These are phyloP conservation scores for Aspergillus piperis DNA, from an alignment of 2,329 filamentous ascomycete genomes.

Conservation along the genomic window DNA sequence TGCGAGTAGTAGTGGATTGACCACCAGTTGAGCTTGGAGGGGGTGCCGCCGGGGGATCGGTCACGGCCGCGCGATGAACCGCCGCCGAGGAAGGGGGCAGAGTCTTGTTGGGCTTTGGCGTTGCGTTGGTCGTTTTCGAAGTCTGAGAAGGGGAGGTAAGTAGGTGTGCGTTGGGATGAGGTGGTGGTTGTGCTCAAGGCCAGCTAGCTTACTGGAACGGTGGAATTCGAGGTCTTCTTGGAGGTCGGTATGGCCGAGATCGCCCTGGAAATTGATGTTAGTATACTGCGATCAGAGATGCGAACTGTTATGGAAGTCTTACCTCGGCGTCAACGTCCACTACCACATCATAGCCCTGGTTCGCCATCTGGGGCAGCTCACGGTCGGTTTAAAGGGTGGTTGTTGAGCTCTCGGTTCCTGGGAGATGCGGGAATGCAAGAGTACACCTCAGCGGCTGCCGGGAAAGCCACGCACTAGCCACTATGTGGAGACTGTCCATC, in stretches of 20 bases:
- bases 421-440: constrained; percentile 29
- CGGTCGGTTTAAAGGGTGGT: constrained; percentile 12
- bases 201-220: constrained; percentile 65
- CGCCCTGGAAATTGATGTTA: constrained; percentile 63
- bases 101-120: constrained; percentile 51
- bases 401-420: constrained; percentile 12
- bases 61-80: constrained; percentile 44
- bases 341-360: constrained; percentile 93
- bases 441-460: constrained; percentile 36
- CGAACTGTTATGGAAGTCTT: constrained; percentile 17
- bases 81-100: constrained; percentile 52
- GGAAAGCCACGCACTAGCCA: constrained; percentile 36
- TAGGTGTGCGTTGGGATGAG: not conserved
- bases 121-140: constrained; percentile 65
- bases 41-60: constrained; percentile 43
- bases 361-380: constrained; percentile 62
- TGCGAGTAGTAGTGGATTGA: constrained; percentile 90
- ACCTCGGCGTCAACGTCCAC: constrained; percentile 98
- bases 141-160: constrained; percentile 45
- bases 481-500: constrained; percentile 14
- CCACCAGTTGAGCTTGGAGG: constrained; percentile 87
- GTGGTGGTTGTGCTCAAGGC: not conserved
- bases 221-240: constrained; percentile 99
- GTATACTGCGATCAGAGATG: not conserved
- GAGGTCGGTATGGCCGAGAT: constrained; percentile 95